Percentiles rank a stretch among this genome's conserved stretches.
Conservation (phyloP, 352 stramenopile genomes). For the Globisporangium acanthophoron region DNA sequence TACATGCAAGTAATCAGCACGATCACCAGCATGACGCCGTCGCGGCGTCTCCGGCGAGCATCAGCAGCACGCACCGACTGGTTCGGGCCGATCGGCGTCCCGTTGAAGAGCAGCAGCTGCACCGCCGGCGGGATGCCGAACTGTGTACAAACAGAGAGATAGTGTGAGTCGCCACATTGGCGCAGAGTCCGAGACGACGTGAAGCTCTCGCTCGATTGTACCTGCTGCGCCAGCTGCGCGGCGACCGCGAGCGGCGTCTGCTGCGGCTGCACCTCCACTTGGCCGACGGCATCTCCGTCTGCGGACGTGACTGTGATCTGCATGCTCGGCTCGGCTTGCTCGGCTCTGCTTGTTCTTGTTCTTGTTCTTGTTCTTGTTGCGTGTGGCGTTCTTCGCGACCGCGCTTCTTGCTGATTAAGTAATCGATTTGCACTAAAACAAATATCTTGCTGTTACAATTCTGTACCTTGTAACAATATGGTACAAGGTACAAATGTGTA, state of each 20-base stretch:
- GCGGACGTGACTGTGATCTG: slow-evolving; percentile 63
- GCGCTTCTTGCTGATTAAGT: too few species aligned
- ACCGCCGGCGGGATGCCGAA: slow-evolving; percentile 49
- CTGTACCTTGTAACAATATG: too few species aligned
- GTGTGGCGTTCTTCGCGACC: too few species aligned
- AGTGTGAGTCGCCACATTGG: not conserved
- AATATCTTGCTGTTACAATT: too few species aligned
- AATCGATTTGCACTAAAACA: too few species aligned
- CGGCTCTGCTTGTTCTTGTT: slow-evolving; percentile 4
- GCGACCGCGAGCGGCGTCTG: slow-evolving; percentile 40
- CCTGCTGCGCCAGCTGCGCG: slow-evolving; percentile 47
- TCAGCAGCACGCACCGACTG: slow-evolving; percentile 31
- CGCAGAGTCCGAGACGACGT: not conserved
- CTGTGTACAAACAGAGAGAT: slow-evolving; percentile 17
- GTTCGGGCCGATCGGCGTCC: slow-evolving; percentile 42
- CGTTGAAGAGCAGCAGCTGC: slow-evolving; percentile 64
- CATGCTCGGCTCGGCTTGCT: slow-evolving; percentile 22
- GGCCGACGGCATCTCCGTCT: slow-evolving; percentile 47
- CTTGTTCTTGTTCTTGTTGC: too few species aligned
- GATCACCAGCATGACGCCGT: not conserved
- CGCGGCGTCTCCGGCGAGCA: not conserved
- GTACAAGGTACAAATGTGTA: too few species aligned
- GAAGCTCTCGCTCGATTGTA: slow-evolving; percentile 9
- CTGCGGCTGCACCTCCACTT: slow-evolving; percentile 45
- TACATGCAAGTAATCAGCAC: not conserved